phyloP scores from a whole-genome alignment of 176 grass and related monocot genomes.

The Eragrostis curvula region DNA sequence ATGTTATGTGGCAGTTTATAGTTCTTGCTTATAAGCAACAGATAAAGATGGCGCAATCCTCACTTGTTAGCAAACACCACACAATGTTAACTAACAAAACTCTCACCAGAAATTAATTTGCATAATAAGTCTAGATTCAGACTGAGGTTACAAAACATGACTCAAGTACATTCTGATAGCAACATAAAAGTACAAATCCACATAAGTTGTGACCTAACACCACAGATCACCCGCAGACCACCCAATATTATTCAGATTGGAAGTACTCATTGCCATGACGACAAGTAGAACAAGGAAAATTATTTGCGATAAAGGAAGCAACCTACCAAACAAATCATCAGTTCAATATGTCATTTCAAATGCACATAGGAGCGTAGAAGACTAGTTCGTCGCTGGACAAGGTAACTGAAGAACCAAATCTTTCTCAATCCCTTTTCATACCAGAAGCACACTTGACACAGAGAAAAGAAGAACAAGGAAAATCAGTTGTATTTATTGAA shows the following conservation, averaged over 20 bases:
- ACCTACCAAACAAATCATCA: background rate
- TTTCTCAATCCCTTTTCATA: background rate
- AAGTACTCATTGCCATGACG: background rate
- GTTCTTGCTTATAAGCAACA: background rate
- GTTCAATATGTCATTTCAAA: conserved; percentile 1
- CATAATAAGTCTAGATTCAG: background rate
- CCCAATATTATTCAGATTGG: conserved; percentile 13
- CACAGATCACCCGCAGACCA: background rate
- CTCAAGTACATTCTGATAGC: background rate
- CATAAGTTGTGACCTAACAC: background rate
- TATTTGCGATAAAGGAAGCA: background rate
- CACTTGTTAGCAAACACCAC: background rate
- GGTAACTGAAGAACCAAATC: background rate
- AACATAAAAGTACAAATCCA: background rate
- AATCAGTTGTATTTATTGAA: background rate
- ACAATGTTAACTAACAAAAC: background rate
- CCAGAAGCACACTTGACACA: background rate
- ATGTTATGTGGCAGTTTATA: background rate
- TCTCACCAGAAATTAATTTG: background rate
- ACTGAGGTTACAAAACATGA: conserved; percentile 6
- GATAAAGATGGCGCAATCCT: background rate
- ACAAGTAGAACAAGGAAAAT: background rate
- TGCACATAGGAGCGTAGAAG: background rate
- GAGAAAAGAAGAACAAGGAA: background rate
- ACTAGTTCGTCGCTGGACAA: background rate